These are phyloP conservation scores for Petunia secreta DNA, from an alignment of 257 asterid genomes.

Conservation along the genomic window DNA sequence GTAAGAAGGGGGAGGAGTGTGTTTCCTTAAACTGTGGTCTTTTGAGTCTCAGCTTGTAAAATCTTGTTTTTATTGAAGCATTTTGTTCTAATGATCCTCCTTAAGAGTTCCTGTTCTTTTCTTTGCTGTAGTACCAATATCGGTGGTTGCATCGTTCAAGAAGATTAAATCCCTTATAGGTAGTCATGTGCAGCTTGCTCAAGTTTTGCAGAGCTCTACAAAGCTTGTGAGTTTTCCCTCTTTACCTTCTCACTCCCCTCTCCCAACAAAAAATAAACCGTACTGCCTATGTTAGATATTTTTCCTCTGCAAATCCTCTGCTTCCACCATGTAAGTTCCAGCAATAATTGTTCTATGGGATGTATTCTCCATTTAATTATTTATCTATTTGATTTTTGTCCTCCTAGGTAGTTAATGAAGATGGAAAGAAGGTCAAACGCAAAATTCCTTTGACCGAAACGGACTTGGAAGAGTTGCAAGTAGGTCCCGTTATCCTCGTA, in stretches of 20 bases:
- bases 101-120: conserved; percentile 17
- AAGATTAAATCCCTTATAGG: conserved; percentile 63
- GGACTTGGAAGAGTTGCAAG: conserved; percentile 88
- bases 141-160: conserved; percentile 84
- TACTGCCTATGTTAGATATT: background rate
- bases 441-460: conserved; percentile 61
- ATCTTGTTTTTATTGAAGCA: conserved; percentile 13
- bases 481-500: conserved; percentile 38
- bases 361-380: background rate
- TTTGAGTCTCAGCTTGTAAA: background rate
- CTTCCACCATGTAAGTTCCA: conserved; percentile 13
- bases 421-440: conserved; percentile 82
- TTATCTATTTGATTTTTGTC: conserved; percentile 23
- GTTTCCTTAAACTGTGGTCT: too few relatives aligned
- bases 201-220: conserved; percentile 60
- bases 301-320: background rate
- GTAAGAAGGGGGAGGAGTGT: background rate
- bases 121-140: conserved; percentile 62
- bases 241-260: background rate
- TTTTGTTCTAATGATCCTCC: conserved; percentile 9
- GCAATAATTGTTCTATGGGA: background rate
- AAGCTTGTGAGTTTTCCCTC: conserved; percentile 59
- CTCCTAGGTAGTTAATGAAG: conserved; percentile 78
- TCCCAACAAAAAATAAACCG: background rate
- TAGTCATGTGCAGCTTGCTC: conserved; percentile 65